Base-by-base conservation (phyloP, 768 basidiomycete genomes). In the Leccinellum rugosiceps region DNA sequence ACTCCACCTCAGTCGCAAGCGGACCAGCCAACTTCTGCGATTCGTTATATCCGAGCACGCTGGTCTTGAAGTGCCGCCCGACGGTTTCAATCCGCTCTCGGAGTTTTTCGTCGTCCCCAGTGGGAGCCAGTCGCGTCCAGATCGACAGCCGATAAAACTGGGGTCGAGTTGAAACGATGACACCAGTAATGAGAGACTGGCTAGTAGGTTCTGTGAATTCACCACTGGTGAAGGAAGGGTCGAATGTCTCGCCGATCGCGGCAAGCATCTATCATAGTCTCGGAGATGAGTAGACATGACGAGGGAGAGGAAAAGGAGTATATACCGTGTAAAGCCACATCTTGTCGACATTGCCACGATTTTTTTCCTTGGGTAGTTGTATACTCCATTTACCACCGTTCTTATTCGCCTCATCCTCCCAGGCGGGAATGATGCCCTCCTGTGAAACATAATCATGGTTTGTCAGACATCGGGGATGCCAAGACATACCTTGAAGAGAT, bases 351-450 rank as follows among this genome's bases (percentile, higher is more conserved):
- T 83, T 76, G 28, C 59, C 66, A 50, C 90, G 81, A 71, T 92
- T 96, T 78, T 98, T 98, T 67, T 98, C 96, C 74, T 90, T 88
- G 23, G 97, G 97, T 23, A 99, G 77, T 73, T 99, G 97, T 60
- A 98, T 94, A 68, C 90, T 90, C 97, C 97, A 99, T 78, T 99
- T 99, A 50, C 97, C 97, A 52, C 97, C 97, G 62, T 90, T 80
- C 73, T 94, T 94, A 77, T 99, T 99, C 19, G 94, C 94, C 48
- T 92, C 88, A 65, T 97, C 95, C 69, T 97, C 95, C 94, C 94
- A 97, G 52, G 95, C 95, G 7, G 94, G 94, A 62, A 96, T 96
- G 62, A 98, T 97, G 26, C 88, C 91, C 66, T 94, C 94, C 93
- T 95, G 66, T 55, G 17, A 11, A 46, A 32, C 23, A 56, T 60